phyloP scores from a whole-genome alignment of 805 yeast species.

The Teunomyces funiuensis region DNA sequence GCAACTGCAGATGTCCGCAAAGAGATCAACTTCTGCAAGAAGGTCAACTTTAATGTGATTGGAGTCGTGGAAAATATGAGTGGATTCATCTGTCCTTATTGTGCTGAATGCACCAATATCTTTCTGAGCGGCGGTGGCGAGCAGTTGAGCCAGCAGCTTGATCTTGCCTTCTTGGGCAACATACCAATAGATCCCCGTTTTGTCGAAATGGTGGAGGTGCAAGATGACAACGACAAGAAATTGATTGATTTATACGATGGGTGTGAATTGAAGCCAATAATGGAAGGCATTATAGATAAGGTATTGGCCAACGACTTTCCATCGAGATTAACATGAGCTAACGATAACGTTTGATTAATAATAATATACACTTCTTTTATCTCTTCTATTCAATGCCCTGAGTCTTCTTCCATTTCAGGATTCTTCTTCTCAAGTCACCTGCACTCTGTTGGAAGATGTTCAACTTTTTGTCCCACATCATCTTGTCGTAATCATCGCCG shows the following conservation, averaged over 20 bases:
- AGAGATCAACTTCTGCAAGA: conserved; percentile 87
- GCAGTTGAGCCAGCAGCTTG: conserved; percentile 58
- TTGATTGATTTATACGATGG: conserved; percentile 36
- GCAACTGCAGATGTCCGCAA: conserved; percentile 93
- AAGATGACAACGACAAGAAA: conserved; percentile 29
- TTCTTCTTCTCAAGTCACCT: conserved; percentile 77
- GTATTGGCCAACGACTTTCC: conserved; percentile 32
- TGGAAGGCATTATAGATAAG: conserved; percentile 36
- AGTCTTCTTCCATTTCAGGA: conserved; percentile 65
- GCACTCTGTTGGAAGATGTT: conserved; percentile 80
- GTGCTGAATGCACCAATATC: conserved; percentile 88
- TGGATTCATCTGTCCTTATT: conserved; percentile 92
- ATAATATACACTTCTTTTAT: conserved; percentile 1
- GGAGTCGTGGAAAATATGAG: conserved; percentile 97
- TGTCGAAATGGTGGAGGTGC: conserved; percentile 80
- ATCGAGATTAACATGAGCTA: conserved; percentile 14
- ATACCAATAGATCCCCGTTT: conserved; percentile 94
- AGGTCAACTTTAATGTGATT: conserved; percentile 74
- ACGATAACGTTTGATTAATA: too few species aligned
- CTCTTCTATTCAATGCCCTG: conserved; percentile 25
- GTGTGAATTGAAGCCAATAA: conserved; percentile 37
- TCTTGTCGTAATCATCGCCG: conserved; percentile 84
- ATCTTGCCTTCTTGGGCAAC: conserved; percentile 73
- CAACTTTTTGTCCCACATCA: conserved; percentile 89
- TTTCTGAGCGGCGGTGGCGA: conserved; percentile 94